Conservation (phyloP, 139 green algal species). For the Microglena sp. region DNA sequence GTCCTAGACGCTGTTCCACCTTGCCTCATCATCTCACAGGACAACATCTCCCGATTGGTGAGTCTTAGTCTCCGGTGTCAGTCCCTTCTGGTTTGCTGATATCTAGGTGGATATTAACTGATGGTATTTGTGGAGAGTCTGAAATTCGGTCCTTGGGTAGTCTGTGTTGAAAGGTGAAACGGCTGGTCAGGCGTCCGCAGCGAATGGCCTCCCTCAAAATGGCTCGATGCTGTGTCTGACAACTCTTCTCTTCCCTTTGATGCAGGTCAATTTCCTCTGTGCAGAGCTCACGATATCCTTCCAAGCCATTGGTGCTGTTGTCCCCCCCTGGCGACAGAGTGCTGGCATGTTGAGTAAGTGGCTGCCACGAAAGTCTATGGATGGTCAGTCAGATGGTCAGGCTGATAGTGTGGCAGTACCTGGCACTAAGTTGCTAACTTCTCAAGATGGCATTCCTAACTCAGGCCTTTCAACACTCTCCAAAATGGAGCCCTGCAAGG, state of each 20-base stretch:
- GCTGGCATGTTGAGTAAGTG: constrained; percentile 59
- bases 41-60: constrained; percentile 22
- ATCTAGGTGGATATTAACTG: no score
- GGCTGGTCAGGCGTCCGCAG: no score
- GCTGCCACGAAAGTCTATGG: constrained; percentile 23
- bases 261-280: constrained; percentile 42
- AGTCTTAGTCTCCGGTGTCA: constrained; percentile 11
- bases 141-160: no score
- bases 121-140: no score
- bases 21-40: constrained; percentile 33
- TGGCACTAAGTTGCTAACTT: no score
- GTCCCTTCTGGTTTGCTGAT: background rate
- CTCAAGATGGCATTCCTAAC: no score
- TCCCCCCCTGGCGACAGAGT: constrained; percentile 58
- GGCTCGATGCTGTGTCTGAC: background rate
- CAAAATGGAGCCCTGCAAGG: no score
- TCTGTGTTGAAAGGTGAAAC: no score
- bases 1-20: constrained; percentile 26
- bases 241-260: background rate
- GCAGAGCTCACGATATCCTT: constrained; percentile 53
- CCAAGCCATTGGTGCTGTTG: constrained; percentile 28
- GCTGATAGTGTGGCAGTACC: no score
- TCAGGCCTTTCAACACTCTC: no score
- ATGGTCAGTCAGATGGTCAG: no score
- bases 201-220: no score